A percentile compares a stretch with the other conserved stretches of the same genome.
Conservation (phyloP, 257 asterid species). For the Striga asiatica region DNA sequence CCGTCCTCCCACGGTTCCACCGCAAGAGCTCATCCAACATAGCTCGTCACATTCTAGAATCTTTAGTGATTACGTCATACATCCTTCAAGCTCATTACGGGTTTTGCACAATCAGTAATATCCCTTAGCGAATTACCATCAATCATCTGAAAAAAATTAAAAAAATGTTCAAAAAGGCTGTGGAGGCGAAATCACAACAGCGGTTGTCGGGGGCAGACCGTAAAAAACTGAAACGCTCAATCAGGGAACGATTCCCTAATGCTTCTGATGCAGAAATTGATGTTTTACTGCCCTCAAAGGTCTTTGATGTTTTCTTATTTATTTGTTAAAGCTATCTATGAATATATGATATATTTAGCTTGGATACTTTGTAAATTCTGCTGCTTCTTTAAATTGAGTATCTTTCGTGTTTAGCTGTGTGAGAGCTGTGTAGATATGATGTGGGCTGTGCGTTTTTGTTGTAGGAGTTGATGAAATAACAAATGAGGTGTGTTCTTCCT, state of each 20-base stretch:
- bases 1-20: conserved; percentile 1
- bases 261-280: conserved; percentile 67
- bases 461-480: background rate
- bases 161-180: conserved; percentile 83
- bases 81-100: background rate
- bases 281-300: conserved; percentile 84
- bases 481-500: background rate
- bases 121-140: background rate
- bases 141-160: background rate
- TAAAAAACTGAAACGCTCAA: conserved; percentile 68
- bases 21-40: background rate
- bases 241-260: conserved; percentile 58
- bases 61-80: background rate
- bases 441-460: background rate
- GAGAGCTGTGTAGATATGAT: background rate
- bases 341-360: background rate
- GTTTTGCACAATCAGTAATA: background rate
- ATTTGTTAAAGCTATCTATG: background rate
- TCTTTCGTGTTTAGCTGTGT: background rate
- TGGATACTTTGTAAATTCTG: background rate
- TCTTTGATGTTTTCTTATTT: background rate
- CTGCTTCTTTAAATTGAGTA: background rate
- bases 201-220: conserved; percentile 94
- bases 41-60: background rate
- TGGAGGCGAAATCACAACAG: conserved; percentile 83